Evolutionary conservation across 164 flowering plant species (phyloP), one percentile per base, ranked within the genome.

Genomic region (Piper longum): DNA sequence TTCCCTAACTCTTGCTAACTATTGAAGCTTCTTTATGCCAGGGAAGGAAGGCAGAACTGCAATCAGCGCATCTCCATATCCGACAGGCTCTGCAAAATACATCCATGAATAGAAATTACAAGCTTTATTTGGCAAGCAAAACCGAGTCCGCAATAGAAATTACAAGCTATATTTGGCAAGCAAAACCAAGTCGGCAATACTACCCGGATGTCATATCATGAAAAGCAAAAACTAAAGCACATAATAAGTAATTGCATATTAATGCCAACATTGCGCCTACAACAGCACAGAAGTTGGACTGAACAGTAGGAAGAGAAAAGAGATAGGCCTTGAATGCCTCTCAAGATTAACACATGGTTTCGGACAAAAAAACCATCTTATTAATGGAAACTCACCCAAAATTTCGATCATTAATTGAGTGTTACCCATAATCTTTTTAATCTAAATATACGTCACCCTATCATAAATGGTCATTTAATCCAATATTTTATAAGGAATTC

Each of bases 1-100:
- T 0, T 26, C 54, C 41, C 14, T 41, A 36, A 54, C 14, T 51
- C 41, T 45, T 44, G 58, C 51, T 41, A 51, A 18, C 66, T 78
- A 82, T 66, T 77, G 83, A 64, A 89, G 92, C 77, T 78, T 83
- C 84, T 89, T 87, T 61, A 87, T 87, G 59, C 91, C 96, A 61
- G 93, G 93, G 72, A 87, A 85, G 16, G 91, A 84, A 18, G 96
- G 93, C 51, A 85, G 87, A 55, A 89, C 68, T 4, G 82, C 79
- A 41, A 89, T 77, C 7, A 89, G 83, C 61, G 96, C 72, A 68
- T 89, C 96, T n/a, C 87, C 84, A 63, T 87, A 89, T 71, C 91
- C 96, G 43, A 89, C 85, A 13, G 95, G 85, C 8, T 89, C 97
- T 89, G 87, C 66, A 26, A 8, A 61, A 60, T 45, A 61, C 69